phyloP scores from a whole-genome alignment of 2,329 filamentous ascomycete species.

The Periglandula ipomoeae region DNA sequence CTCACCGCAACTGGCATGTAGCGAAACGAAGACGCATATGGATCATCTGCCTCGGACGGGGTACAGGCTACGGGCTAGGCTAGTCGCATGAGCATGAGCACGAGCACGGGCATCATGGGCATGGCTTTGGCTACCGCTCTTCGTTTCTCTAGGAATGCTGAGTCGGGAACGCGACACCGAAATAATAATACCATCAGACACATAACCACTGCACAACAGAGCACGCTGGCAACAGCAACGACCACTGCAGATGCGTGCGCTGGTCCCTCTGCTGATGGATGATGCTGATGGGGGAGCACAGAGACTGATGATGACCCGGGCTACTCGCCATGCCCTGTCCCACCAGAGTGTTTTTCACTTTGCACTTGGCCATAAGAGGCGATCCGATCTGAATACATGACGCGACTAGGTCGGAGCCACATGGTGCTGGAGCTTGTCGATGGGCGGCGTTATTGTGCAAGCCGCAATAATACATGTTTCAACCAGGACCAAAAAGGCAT shows the following conservation, averaged over 20 bases:
- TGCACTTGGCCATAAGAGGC: background rate
- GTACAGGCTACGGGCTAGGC: background rate
- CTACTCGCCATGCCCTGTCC: too few species aligned
- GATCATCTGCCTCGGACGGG: background rate
- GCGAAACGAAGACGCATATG: background rate
- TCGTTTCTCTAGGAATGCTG: background rate
- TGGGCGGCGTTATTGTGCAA: background rate
- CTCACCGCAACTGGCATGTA: constrained; percentile 1
- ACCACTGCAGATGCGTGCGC: background rate
- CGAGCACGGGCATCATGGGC: background rate
- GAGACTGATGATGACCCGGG: too few species aligned
- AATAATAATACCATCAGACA: background rate
- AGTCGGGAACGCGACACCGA: background rate
- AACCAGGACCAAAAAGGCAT: background rate
- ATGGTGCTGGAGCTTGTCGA: background rate
- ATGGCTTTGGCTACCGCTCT: too few species aligned
- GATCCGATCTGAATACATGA: constrained; percentile 5
- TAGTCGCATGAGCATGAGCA: background rate
- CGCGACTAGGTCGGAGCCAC: constrained; percentile 1
- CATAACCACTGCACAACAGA: background rate
- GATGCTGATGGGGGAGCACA: background rate
- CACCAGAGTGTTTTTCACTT: background rate
- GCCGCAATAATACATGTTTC: background rate
- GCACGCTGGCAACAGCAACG: background rate
- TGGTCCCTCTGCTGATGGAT: background rate